Conservation (phyloP, 768 basidiomycete species). For the Tylopilus felleus region DNA sequence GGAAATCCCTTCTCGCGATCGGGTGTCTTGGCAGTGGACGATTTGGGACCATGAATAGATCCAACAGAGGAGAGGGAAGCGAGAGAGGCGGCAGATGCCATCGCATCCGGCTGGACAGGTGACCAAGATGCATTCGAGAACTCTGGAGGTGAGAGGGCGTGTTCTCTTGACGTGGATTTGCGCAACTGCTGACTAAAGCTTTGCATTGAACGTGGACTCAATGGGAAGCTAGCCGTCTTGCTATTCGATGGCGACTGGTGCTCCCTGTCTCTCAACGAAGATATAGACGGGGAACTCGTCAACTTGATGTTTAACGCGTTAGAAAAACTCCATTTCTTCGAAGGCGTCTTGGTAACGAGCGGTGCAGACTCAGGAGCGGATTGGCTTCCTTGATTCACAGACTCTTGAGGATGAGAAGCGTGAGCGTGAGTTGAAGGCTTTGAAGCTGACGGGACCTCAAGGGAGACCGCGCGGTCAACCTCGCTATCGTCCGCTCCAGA, state of each 20-base stretch:
- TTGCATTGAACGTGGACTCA: constrained; percentile 65
- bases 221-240: constrained; percentile 53
- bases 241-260: constrained; percentile 25
- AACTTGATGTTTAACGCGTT: constrained; percentile 76
- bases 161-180: constrained; percentile 68
- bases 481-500: constrained; percentile 44
- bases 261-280: constrained; percentile 48
- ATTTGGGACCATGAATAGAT: constrained; percentile 52
- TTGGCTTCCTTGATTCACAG: constrained; percentile 35
- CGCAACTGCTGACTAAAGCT: constrained; percentile 62
- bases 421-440: constrained; percentile 27
- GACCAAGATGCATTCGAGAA: constrained; percentile 57
- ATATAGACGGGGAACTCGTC: constrained; percentile 60
- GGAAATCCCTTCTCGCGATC: constrained; percentile 48
- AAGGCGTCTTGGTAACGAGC: constrained; percentile 66
- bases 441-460: constrained; percentile 45
- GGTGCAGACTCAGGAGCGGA: constrained; percentile 44
- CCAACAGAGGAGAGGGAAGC: constrained; percentile 72
- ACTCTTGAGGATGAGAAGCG: constrained; percentile 38
- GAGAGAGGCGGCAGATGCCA: constrained; percentile 74
- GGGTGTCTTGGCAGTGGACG: constrained; percentile 53
- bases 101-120: constrained; percentile 68
- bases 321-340: constrained; percentile 98
- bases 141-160: constrained; percentile 43
- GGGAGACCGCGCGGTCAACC: constrained; percentile 45